Percentiles rank a stretch among this genome's conserved stretches.
These are phyloP conservation scores for Blastobotrys buckinghamii DNA, from an alignment of 1,139 yeast species.

Conservation along the genomic window DNA sequence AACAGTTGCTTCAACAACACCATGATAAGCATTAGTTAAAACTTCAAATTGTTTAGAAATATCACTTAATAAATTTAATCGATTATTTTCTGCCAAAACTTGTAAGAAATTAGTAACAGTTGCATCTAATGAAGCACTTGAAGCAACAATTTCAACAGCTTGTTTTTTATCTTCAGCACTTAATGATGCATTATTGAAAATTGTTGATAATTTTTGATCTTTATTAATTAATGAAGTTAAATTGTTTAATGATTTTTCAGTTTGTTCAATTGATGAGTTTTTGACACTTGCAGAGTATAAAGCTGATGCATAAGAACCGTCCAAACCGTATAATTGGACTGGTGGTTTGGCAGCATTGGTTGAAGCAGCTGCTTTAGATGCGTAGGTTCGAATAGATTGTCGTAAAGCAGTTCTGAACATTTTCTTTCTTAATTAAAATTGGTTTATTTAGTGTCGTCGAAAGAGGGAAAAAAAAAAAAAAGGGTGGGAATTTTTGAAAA, in stretches of 20 bases:
- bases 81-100: constrained; percentile 92
- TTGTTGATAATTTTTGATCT: constrained; percentile 58
- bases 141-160: constrained; percentile 56
- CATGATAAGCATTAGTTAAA: constrained; percentile 84
- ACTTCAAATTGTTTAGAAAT: constrained; percentile 68
- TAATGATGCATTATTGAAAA: constrained; percentile 79
- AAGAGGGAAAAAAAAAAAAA: neutral
- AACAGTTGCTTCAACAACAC: constrained; percentile 88
- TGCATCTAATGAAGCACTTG: constrained; percentile 57
- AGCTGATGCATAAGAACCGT: constrained; percentile 96
- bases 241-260: constrained; percentile 60
- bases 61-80: constrained; percentile 63
- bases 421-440: neutral
- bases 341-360: constrained; percentile 73
- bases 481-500: neutral
- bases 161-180: constrained; percentile 66
- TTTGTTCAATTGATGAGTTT: constrained; percentile 67
- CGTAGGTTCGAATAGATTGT: constrained; percentile 16
- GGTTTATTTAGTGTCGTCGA: neutral
- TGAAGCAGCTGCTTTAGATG: constrained; percentile 38
- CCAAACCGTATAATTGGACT: constrained; percentile 88
- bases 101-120: constrained; percentile 73
- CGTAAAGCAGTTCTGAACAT: constrained; percentile 14
- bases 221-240: constrained; percentile 50
- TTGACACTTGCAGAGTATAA: constrained; percentile 88